A percentile compares a stretch with the other conserved stretches of the same genome.
Evolutionary conservation across 108 stramenopile species (phyloP).

Genomic region (Fragilaria crotonensis): DNA sequence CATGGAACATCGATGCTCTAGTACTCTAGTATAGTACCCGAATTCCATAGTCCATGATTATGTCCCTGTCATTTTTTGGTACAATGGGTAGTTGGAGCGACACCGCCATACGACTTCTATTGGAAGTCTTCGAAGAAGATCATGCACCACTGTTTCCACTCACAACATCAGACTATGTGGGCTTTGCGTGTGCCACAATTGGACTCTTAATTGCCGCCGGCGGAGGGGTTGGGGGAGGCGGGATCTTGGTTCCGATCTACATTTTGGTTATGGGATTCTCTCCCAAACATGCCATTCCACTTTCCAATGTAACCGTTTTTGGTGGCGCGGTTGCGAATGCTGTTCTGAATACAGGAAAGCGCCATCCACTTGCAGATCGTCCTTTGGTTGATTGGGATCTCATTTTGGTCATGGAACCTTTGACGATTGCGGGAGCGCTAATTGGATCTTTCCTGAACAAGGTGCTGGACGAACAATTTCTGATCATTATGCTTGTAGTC

Average conservation of each 20-base stretch:
- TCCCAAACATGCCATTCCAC: slow-evolving; percentile 49
- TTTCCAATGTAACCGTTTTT: slow-evolving; percentile 70
- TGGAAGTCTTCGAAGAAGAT: too few relatives aligned
- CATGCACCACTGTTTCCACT: slow-evolving; percentile 51
- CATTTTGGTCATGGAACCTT: slow-evolving; percentile 94
- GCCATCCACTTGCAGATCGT: slow-evolving; percentile 77
- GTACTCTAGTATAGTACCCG: too few relatives aligned
- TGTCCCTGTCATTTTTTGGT: too few relatives aligned
- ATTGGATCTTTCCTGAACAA: slow-evolving; percentile 84
- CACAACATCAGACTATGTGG: slow-evolving; percentile 31
- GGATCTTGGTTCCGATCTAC: slow-evolving; percentile 81
- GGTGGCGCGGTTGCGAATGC: slow-evolving; percentile 76
- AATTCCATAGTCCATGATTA: too few relatives aligned
- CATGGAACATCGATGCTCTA: too few relatives aligned
- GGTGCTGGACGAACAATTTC: slow-evolving; percentile 48
- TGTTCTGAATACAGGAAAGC: slow-evolving; percentile 38
- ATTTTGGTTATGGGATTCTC: slow-evolving; percentile 43
- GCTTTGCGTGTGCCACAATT: slow-evolving; percentile 36
- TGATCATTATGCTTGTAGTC: slow-evolving; percentile 62
- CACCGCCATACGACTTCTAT: too few relatives aligned
- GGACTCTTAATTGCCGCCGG: slow-evolving; percentile 69
- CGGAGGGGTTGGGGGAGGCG: slow-evolving; percentile 83
- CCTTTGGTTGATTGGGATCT: slow-evolving; percentile 96
- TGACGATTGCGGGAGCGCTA: slow-evolving; percentile 92
- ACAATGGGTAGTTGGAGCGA: too few relatives aligned